These are phyloP conservation scores for Solanum arcanum DNA, from an alignment of 257 asterid genomes.

Conservation along the genomic window DNA sequence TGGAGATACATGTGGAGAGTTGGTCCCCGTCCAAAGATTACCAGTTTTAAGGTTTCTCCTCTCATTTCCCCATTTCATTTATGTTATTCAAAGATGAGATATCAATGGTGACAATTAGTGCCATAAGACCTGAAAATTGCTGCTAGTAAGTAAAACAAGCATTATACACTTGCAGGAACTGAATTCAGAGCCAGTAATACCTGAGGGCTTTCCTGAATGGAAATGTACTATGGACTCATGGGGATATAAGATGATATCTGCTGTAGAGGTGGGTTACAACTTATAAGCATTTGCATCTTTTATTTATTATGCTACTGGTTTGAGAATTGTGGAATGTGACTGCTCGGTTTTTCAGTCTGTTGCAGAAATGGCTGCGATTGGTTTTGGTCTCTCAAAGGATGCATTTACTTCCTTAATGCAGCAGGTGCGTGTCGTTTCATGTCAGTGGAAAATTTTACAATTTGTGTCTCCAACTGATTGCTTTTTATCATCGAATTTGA, in stretches of 20 bases:
- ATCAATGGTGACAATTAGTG: background rate
- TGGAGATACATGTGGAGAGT: slow-evolving; percentile 99
- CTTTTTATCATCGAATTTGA: background rate
- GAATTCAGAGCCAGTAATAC: slow-evolving; percentile 93
- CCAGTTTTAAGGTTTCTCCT: slow-evolving; percentile 63
- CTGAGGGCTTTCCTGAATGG: slow-evolving; percentile 92
- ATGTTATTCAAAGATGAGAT: background rate
- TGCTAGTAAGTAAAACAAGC: slow-evolving; percentile 11
- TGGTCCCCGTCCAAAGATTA: slow-evolving; percentile 70
- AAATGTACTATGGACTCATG: slow-evolving; percentile 85
- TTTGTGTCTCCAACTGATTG: background rate
- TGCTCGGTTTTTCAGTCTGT: slow-evolving; percentile 42
- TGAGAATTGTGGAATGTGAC: background rate
- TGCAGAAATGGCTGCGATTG: slow-evolving; percentile 98
- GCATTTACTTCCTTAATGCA: slow-evolving; percentile 94
- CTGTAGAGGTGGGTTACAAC: slow-evolving; percentile 49
- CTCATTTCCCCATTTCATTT: background rate
- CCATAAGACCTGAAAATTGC: background rate
- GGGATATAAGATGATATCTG: slow-evolving; percentile 93
- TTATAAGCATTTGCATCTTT: slow-evolving; percentile 2
- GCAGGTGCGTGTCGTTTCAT: slow-evolving; percentile 38
- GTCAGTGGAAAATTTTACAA: background rate
- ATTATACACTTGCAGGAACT: slow-evolving; percentile 47
- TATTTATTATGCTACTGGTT: background rate
- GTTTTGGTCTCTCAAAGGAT: slow-evolving; percentile 85